phyloP scores from a whole-genome alignment of 2,329 filamentous ascomycete genomes.

The Calonectria hawksworthii region DNA sequence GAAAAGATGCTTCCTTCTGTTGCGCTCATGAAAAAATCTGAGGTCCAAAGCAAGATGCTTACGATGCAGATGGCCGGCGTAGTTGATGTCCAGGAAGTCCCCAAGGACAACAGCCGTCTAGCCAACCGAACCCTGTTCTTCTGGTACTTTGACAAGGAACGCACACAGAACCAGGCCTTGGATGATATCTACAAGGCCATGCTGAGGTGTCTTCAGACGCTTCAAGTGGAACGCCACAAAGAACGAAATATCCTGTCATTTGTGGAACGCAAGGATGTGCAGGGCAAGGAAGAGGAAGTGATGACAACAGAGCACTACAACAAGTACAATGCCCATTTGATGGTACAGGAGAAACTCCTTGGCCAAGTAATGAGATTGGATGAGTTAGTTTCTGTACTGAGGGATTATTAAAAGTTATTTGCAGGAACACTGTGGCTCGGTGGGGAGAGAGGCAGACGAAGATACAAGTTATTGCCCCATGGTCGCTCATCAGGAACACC shows the following conservation, averaged over 20 bases:
- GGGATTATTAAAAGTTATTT: slow-evolving; percentile 74
- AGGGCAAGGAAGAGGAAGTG: slow-evolving; percentile 85
- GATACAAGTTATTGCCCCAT: background rate
- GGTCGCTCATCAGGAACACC: background rate
- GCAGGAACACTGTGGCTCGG: background rate
- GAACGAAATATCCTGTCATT: slow-evolving; percentile 83
- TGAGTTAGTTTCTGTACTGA: slow-evolving; percentile 84
- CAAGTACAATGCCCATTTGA: slow-evolving; percentile 70
- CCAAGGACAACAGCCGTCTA: slow-evolving; percentile 85
- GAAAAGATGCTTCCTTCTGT: slow-evolving; percentile 88
- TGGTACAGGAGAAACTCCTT: slow-evolving; percentile 80
- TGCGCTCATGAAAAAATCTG: slow-evolving; percentile 86
- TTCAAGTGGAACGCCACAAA: slow-evolving; percentile 80
- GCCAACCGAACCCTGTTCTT: slow-evolving; percentile 90
- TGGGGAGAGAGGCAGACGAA: background rate
- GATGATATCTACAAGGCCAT: slow-evolving; percentile 92
- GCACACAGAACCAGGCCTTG: slow-evolving; percentile 77
- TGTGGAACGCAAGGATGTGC: slow-evolving; percentile 87
- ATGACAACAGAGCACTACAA: slow-evolving; percentile 81
- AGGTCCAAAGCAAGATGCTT: slow-evolving; percentile 87
- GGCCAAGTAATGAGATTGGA: slow-evolving; percentile 86
- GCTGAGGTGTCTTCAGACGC: slow-evolving; percentile 85
- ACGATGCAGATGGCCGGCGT: slow-evolving; percentile 89
- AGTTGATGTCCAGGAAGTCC: slow-evolving; percentile 94
- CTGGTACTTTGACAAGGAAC: slow-evolving; percentile 89